Base-by-base conservation (phyloP, 1,139 yeast genomes). In the Lodderomyces orthopsilosis region DNA sequence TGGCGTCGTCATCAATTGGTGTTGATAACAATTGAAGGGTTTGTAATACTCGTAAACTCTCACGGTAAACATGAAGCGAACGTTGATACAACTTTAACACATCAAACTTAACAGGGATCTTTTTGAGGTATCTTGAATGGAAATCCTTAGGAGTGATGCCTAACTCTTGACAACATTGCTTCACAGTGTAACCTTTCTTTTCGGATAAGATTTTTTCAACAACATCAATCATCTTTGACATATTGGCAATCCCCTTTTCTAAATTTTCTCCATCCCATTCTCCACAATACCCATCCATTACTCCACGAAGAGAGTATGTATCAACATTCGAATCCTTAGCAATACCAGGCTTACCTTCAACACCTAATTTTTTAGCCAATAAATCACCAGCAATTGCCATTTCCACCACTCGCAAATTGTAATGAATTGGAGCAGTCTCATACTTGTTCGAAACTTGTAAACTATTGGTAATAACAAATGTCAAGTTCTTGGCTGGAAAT, bases 391-490 rank as follows among this genome's bases (percentile, higher is more conserved):
- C 85, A 18, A 81, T 64, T 1, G 83, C 81, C 45, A 80, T 83
- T 55, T 83, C 90, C 17, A 82, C 88, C 4, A 81, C 89, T 40
- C 91, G 70, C 55, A 84, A 67, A 57, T 84, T 84, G 61, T 84
- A 84, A 58, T 81, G 80, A 17, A 72, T 65, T 1, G 90, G 88
- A 1, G 85, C 90, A 3, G 90, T 81, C 55, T 81, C 86, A 47
- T 76, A 77, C 57, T 83, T 84, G 62, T 82, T 81, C 18, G 87
- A 76, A 26, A 74, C 75, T 32, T 80, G 78, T 47, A 83, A 68
- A 40, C 85, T 75, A 61, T 84, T 83, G 36, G 89, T 78, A 41
- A 84, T 76, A 41, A 84, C 73, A 54, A 83, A 82, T 5, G 74
- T 74, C 46, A 81, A 62, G 17, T 79, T 74, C 39, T 57, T 51